These are phyloP conservation scores for Trypanosoma mega DNA, from an alignment of 208 protist species.

Conservation along the genomic window DNA sequence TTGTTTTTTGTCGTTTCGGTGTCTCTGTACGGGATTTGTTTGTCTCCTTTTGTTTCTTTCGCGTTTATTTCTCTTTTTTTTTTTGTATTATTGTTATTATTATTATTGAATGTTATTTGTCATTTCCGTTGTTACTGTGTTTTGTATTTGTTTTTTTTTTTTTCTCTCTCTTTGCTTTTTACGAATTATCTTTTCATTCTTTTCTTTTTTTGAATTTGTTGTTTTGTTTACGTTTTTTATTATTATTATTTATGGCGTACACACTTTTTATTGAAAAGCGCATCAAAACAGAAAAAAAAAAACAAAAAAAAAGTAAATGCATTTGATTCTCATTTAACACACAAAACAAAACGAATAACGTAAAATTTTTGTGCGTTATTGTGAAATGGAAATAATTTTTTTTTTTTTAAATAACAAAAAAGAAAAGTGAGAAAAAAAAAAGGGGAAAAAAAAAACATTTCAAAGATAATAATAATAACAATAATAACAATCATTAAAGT, in stretches of 20 bases:
- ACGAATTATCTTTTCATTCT: constrained; percentile 12
- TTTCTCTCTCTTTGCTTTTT: constrained; percentile 5
- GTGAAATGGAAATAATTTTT: too few relatives aligned
- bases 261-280: background rate
- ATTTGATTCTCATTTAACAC: background rate
- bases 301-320: background rate
- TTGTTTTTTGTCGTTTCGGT: background rate
- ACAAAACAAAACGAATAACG: too few relatives aligned
- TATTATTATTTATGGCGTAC: background rate
- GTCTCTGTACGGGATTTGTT: constrained; percentile 1
- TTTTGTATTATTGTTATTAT: constrained; percentile 4
- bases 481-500: too few relatives aligned
- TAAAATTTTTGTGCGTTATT: too few relatives aligned
- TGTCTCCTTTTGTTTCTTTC: constrained; percentile 9
- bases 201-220: constrained; percentile 22
- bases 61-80: background rate
- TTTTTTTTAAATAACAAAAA: background rate
- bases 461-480: too few relatives aligned
- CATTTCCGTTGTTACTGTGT: constrained; percentile 8
- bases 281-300: background rate
- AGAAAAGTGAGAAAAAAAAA: background rate
- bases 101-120: constrained; percentile 12
- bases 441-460: too few relatives aligned
- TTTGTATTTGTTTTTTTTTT: constrained; percentile 3
- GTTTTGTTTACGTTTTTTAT: constrained; percentile 2